phyloP scores from a whole-genome alignment of 805 yeast genomes.

The Kuraishia molischiana region DNA sequence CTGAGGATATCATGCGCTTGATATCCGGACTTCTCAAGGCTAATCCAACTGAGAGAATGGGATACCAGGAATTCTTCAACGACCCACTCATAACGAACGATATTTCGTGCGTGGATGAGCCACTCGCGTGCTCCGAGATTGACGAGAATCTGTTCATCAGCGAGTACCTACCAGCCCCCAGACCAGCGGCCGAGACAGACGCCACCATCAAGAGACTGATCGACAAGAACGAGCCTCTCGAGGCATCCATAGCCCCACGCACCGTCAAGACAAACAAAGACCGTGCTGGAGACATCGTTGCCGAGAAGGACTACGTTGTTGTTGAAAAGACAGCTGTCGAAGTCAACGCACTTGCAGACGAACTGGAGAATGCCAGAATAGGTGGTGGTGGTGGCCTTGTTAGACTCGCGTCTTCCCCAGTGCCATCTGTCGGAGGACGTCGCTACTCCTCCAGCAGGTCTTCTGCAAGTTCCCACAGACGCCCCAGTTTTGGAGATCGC shows the following conservation, averaged over 20 bases:
- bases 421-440: not conserved
- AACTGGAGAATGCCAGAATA: conserved; percentile 55
- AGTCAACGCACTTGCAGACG: conserved; percentile 93
- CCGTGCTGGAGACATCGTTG: conserved; percentile 32
- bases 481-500: conserved; percentile 56
- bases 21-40: conserved; percentile 71
- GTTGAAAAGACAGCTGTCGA: conserved; percentile 93
- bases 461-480: conserved; percentile 39
- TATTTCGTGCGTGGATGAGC: conserved; percentile 40
- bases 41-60: conserved; percentile 80
- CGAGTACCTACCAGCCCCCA: conserved; percentile 43
- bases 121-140: conserved; percentile 56
- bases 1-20: conserved; percentile 55
- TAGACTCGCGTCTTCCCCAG: conserved; percentile 16
- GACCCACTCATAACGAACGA: conserved; percentile 56
- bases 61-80: conserved; percentile 79
- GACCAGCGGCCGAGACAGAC: conserved; percentile 17
- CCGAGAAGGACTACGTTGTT: conserved; percentile 86
- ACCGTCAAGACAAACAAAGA: conserved; percentile 1
- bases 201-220: conserved; percentile 36
- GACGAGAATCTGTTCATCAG: conserved; percentile 79
- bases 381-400: conserved; percentile 38
- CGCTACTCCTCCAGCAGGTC: conserved; percentile 27
- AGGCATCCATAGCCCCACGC: conserved; percentile 3
- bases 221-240: conserved; percentile 28